Conservation (phyloP, 2,329 filamentous ascomycete species). For the Phaeosphaeriaceae sp. region DNA sequence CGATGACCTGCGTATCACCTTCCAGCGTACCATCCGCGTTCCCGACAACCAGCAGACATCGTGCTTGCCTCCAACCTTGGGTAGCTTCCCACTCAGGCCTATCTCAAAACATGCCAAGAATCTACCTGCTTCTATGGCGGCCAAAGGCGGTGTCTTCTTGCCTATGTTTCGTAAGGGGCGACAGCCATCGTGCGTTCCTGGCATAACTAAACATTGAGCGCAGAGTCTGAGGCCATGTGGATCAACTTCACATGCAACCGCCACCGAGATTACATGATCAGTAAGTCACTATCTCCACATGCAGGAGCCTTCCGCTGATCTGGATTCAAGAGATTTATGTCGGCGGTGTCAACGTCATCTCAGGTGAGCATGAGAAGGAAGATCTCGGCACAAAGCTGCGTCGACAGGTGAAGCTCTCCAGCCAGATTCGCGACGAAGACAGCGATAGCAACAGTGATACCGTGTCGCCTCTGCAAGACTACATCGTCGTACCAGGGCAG, state of each 20-base stretch:
- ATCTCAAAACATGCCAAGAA: constrained; percentile 29
- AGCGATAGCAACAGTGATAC: not conserved
- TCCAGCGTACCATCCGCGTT: constrained; percentile 24
- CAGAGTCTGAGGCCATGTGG: constrained; percentile 54
- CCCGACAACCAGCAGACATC: constrained; percentile 40
- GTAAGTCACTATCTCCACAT: not conserved
- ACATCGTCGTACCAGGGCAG: constrained; percentile 51
- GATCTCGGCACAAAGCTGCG: constrained; percentile 11
- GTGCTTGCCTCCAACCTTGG: constrained; percentile 18
- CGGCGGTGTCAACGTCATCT: constrained; percentile 54
- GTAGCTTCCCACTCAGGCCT: constrained; percentile 16
- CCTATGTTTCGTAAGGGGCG: constrained; percentile 62
- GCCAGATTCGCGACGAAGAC: not conserved
- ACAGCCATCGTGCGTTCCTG: too few relatives aligned
- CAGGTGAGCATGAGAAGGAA: constrained; percentile 43
- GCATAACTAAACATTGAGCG: not conserved
- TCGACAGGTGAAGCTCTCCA: constrained; percentile 2
- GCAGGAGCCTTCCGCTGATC: not conserved
- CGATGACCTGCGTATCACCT: constrained; percentile 19
- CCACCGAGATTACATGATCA: constrained; percentile 43
- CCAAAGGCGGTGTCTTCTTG: constrained; percentile 56
- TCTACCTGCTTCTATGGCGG: constrained; percentile 45
- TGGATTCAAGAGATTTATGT: constrained; percentile 38
- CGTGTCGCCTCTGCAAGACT: constrained; percentile 47
- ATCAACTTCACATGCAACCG: constrained; percentile 39